A percentile compares a stretch with the other conserved stretches of the same genome.
These are phyloP conservation scores for Amanita muscaria DNA, from an alignment of 768 basidiomycete species.

Conservation along the genomic window DNA sequence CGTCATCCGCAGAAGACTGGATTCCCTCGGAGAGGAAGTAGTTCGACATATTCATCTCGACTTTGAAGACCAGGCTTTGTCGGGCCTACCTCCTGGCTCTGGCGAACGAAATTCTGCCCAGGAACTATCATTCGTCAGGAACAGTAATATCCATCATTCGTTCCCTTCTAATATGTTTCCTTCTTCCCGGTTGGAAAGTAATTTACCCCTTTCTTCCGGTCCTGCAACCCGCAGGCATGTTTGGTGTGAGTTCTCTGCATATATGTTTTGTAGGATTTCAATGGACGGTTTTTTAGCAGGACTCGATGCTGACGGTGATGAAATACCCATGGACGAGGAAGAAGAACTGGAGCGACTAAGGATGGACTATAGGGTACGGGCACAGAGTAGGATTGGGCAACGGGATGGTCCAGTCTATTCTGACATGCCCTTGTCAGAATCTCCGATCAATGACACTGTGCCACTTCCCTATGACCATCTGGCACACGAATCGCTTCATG, in stretches of 20 bases:
- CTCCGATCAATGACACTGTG: not conserved
- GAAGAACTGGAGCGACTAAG: constrained; percentile 48
- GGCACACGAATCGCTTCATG: not conserved
- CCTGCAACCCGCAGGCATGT: constrained; percentile 27
- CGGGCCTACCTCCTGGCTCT: constrained; percentile 12
- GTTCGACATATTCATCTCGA: constrained; percentile 31
- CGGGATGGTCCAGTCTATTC: not conserved
- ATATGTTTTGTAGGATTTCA: constrained; percentile 6
- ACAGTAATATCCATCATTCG: not conserved
- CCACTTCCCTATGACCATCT: not conserved
- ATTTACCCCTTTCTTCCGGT: not conserved
- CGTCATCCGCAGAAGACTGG: constrained; percentile 26
- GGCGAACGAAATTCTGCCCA: no score
- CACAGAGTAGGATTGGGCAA: constrained; percentile 4
- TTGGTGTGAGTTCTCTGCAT: constrained; percentile 30
- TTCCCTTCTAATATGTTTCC: not conserved
- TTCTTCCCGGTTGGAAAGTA: not conserved
- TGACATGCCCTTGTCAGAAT: not conserved
- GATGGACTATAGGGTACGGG: constrained; percentile 14
- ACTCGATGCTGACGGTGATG: constrained; percentile 52
- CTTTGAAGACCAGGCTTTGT: constrained; percentile 30
- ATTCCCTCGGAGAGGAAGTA: constrained; percentile 29
- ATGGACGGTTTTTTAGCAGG: constrained; percentile 24
- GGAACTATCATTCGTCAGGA: no score
- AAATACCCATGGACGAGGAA: constrained; percentile 54